These are phyloP conservation scores for Aspergillus jensenii DNA, from an alignment of 2,329 filamentous ascomycete genomes.

Conservation along the genomic window DNA sequence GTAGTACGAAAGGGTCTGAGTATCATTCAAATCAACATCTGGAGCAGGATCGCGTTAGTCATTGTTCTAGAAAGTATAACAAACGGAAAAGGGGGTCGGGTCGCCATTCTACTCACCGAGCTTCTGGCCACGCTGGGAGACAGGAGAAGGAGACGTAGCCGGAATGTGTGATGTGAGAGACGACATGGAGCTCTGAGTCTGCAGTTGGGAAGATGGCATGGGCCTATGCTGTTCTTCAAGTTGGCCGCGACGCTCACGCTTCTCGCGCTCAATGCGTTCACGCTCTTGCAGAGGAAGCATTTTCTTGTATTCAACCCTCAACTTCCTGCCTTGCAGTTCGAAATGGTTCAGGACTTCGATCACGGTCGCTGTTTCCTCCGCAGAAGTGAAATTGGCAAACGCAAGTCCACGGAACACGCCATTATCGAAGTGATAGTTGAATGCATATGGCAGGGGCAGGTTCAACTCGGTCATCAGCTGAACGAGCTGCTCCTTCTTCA, in stretches of 20 bases:
- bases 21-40: slow-evolving; percentile 90
- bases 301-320: slow-evolving; percentile 98
- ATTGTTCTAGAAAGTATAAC: neutral
- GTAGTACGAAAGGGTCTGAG: slow-evolving; percentile 81
- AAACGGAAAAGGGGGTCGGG: neutral
- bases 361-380: slow-evolving; percentile 87
- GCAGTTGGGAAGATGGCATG: slow-evolving; percentile 63
- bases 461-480: slow-evolving; percentile 92
- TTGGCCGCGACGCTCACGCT: slow-evolving; percentile 91
- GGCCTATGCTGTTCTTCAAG: slow-evolving; percentile 94
- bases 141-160: slow-evolving; percentile 65
- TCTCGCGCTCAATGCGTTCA: slow-evolving; percentile 94
- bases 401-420: slow-evolving; percentile 94
- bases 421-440: slow-evolving; percentile 99
- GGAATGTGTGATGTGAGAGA: slow-evolving; percentile 68
- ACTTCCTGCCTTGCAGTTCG: slow-evolving; percentile 89
- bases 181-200: slow-evolving; percentile 83
- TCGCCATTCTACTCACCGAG: slow-evolving; percentile 29
- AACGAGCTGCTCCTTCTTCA: slow-evolving; percentile 94
- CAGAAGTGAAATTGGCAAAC: slow-evolving; percentile 96
- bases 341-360: slow-evolving; percentile 95
- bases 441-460: slow-evolving; percentile 91
- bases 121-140: slow-evolving; percentile 54
- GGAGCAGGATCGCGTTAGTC: slow-evolving; percentile 18
- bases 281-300: slow-evolving; percentile 95